Base-by-base conservation (phyloP, 768 basidiomycete genomes). In the Mycena venus region DNA sequence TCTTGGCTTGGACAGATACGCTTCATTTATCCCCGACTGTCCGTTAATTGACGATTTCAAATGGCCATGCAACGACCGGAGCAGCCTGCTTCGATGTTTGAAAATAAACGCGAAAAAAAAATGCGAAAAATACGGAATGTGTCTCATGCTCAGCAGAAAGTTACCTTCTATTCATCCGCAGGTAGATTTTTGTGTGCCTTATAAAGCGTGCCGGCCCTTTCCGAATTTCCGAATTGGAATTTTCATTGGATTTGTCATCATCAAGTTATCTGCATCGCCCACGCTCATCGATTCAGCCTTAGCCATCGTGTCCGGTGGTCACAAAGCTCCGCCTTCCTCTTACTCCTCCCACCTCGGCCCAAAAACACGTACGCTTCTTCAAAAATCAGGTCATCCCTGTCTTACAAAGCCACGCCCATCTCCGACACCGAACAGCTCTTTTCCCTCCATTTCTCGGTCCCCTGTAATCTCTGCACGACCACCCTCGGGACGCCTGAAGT, bases 351-450 rank as follows among this genome's bases (percentile, higher is more conserved):
- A 11, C 56, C 17, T 31, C 36, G 15, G 17, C 29, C 44, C 36
- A 73, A 73, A 73, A 67, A 53, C 59, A 29, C 59, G 47, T 60
- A 62, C 38, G 55, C 58, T 27, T 60, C 32, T 3, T 51, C 42
- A 25, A 60, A 66, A 67, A 44, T 51, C 71, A 66, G 63, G n/a
- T n/a, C 56, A 62, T 67, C 58, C 38, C 72, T 73, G 58, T 66
- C 72, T 73, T 44, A 73, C 65, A 23, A 65, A 73, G 53, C 58
- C 72, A 65, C 71, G 64, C 47, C 53, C 44, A 73, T 67, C 64
- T 66, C 72, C 72, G 65, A 73, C 72, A 3, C 65, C 72, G 72
- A 72, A 60, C 17, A 72, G 56, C 58, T 25, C 34, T 61, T 42
- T 56, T 66, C 53, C 63, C 25, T 32, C 36, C 32, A 31, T 40